phyloP scores from a whole-genome alignment of 768 basidiomycete species.

The Gloeophyllum trabeum region DNA sequence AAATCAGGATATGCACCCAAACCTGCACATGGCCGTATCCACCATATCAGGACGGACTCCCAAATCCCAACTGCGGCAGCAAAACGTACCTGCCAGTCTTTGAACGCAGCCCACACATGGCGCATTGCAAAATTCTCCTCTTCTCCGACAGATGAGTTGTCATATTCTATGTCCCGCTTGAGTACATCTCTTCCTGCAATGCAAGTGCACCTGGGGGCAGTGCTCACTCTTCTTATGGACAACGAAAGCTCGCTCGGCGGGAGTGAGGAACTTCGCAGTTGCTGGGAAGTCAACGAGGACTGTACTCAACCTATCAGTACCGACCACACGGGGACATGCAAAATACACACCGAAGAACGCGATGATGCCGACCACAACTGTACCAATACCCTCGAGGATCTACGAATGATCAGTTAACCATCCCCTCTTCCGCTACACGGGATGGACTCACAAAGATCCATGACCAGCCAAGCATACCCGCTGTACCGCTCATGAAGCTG shows the following conservation, averaged over 20 bases:
- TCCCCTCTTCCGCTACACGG: too few relatives aligned
- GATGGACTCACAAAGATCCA: constrained; percentile 19
- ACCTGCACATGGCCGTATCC: constrained; percentile 15
- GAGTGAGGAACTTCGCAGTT: constrained; percentile 49
- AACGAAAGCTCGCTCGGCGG: constrained; percentile 44
- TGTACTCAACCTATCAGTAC: constrained; percentile 10
- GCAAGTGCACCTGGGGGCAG: background rate
- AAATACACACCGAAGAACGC: constrained; percentile 33
- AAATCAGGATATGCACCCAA: constrained; percentile 45
- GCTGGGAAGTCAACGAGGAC: constrained; percentile 53
- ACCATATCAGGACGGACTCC: too few relatives aligned
- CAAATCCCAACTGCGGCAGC: background rate
- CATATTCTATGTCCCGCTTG: constrained; percentile 33
- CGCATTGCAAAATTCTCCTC: constrained; percentile 47
- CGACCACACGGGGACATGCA: too few relatives aligned
- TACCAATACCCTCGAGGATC: constrained; percentile 57
- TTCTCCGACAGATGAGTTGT: constrained; percentile 45
- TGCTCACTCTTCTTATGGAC: constrained; percentile 42
- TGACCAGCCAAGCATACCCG: constrained; percentile 4
- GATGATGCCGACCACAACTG: constrained; percentile 41
- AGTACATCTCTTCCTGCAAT: background rate
- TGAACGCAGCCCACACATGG: constrained; percentile 40
- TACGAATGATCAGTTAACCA: constrained; percentile 11
- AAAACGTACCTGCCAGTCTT: constrained; percentile 49
- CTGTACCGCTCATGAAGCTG: constrained; percentile 19